A percentile compares a stretch with the other conserved stretches of the same genome.
Conservation (phyloP, 495 filamentous ascomycete genomes). For the Hyaloscypha variabilis region DNA sequence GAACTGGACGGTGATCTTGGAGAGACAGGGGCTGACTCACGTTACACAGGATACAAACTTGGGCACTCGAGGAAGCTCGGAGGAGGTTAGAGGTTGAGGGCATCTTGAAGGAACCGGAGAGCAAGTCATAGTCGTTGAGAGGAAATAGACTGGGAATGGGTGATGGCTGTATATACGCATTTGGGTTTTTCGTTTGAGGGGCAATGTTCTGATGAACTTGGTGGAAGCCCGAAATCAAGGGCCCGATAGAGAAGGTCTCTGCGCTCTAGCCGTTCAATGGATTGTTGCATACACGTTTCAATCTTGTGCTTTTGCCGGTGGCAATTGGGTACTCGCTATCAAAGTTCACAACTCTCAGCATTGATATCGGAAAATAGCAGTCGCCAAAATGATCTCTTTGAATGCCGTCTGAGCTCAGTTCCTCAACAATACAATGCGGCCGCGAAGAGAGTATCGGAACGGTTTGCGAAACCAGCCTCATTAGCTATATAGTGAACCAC, state of each 20-base stretch:
- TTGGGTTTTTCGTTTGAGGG: background rate
- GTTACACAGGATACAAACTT: conserved; percentile 87
- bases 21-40: conserved; percentile 11
- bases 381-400: no score
- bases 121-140: conserved; percentile 21
- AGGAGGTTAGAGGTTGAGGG: conserved; percentile 93
- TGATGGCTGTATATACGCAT: conserved; percentile 17
- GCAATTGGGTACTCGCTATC: no score
- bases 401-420: no score
- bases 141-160: background rate
- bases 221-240: conserved; percentile 4
- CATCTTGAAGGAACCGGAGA: conserved; percentile 77
- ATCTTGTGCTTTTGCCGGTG: background rate
- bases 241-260: conserved; percentile 1
- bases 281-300: background rate
- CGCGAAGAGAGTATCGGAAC: no score
- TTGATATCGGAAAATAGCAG: no score
- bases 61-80: conserved; percentile 95
- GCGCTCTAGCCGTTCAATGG: conserved; percentile 7
- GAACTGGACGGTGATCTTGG: background rate
- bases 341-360: no score
- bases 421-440: no score
- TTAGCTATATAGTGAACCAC: background rate
- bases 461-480: background rate
- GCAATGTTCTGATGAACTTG: background rate